Percentiles rank a stretch among this genome's conserved stretches.
Evolutionary conservation across 140 eudicot species (phyloP).

Genomic region (Anethum foeniculum): DNA sequence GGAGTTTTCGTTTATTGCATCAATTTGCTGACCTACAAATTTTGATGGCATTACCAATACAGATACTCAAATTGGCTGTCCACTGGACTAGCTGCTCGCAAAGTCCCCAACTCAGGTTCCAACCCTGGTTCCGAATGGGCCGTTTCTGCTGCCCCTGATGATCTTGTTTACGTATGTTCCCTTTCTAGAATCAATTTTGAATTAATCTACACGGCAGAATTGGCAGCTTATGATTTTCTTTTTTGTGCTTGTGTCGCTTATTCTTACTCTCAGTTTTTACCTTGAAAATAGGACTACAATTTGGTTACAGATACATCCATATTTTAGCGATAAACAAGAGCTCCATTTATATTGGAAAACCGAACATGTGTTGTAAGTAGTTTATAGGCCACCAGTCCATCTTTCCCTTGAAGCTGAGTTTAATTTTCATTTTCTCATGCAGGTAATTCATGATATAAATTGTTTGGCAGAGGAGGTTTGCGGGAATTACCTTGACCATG

Average conservation of each 20-base stretch:
- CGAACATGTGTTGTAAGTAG: background rate
- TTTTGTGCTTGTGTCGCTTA: background rate
- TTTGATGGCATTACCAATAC: slow-evolving; percentile 6
- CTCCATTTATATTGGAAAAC: background rate
- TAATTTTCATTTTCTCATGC: slow-evolving; percentile 20
- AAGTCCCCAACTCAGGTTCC: slow-evolving; percentile 42
- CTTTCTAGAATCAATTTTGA: background rate
- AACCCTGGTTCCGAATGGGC: slow-evolving; percentile 84
- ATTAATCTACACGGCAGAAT: background rate
- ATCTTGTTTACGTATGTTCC: slow-evolving; percentile 65
- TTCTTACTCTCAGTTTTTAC: background rate
- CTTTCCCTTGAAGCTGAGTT: background rate
- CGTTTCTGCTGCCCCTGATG: slow-evolving; percentile 66
- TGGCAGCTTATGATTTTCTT: background rate
- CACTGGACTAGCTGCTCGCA: slow-evolving; percentile 82
- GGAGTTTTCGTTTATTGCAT: background rate
- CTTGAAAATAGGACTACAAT: background rate
- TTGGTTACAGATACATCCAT: background rate
- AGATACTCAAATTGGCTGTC: slow-evolving; percentile 92
- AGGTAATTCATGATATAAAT: slow-evolving; percentile 79
- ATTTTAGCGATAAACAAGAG: background rate
- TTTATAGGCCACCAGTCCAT: background rate
- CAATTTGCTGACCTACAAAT: slow-evolving; percentile 14
- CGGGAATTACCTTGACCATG: slow-evolving; percentile 54
- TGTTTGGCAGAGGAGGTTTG: slow-evolving; percentile 56